Evolutionary conservation across 148 eudicot genomes (phyloP), one percentile per base, ranked within the genome.

Genomic region (Cornus kousa): DNA sequence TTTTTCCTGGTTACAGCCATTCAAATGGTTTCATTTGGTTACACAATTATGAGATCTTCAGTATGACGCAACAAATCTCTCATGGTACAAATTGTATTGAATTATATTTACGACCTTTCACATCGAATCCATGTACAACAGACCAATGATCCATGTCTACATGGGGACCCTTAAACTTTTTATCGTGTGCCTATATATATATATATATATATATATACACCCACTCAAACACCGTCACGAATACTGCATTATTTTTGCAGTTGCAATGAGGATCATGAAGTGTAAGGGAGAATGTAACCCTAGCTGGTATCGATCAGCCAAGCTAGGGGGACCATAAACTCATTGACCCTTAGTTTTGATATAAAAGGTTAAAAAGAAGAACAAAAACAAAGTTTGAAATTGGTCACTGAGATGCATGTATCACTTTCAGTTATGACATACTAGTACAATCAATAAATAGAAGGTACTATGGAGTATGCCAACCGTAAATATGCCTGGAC

Each of bases 21-120:
- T 59, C 43, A 60, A 67, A 67, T 74, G 19, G 48, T 39, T 57
- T 74, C 62, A 59, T 74, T 59, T 59, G 68, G 48, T 59, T 10
- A 74, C 35, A 16, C 17, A 11, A n/a, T 28, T 28, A 35, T 35
- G 5, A 35, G 19, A 59, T 35, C n/a, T 20, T 5, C 33, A 28
- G 40, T 35, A 62, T 24, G 60, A 31, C 16, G 14, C 76, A 59
- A n/a, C 68, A 74, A 74, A 74, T 33, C 60, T 74, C 43, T 57
- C 68, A 74, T 33, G 50, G 68, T 74, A 74, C 77, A 20, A n/a
- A 53, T 11, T 35, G 8, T 40, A 16, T 65, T 60, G 59, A 60
- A 33, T 60, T 17, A 60, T 12, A 32, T 35, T 33, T 74, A 24
- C 31, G 65, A 31, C n/a, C 68, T 74, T 74, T 33, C 50, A 33